Conservation (phyloP, 2,329 filamentous ascomycete genomes). For the Plenodomus tracheiphilus region DNA sequence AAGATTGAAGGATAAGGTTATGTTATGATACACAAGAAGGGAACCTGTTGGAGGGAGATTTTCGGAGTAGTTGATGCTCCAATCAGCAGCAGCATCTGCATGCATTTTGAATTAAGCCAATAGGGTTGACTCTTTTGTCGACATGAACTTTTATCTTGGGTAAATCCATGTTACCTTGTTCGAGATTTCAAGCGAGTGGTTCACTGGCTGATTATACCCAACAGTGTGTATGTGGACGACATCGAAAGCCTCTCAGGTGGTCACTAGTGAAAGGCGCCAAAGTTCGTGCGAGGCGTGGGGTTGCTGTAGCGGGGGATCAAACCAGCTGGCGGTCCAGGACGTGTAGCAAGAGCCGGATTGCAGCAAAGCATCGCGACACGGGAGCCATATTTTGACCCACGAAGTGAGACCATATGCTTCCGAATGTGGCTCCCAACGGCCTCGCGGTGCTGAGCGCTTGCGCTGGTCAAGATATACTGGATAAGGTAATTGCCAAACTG, state of each 20-base stretch:
- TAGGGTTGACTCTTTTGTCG: constrained; percentile 31
- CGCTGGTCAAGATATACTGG: constrained; percentile 93
- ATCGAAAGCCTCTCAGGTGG: constrained; percentile 12
- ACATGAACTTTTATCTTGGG: constrained; percentile 35
- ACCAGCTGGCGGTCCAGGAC: constrained; percentile 81
- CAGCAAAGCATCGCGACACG: constrained; percentile 98
- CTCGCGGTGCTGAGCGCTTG: constrained; percentile 84
- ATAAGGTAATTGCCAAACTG: constrained; percentile 99
- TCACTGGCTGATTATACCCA: constrained; percentile 35
- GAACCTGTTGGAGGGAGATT: constrained; percentile 24
- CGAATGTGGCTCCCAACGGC: constrained; percentile 89
- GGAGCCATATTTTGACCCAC: constrained; percentile 97
- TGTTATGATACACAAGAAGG: constrained; percentile 40
- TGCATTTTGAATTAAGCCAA: constrained; percentile 37
- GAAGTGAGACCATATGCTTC: constrained; percentile 99
- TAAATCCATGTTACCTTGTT: constrained; percentile 39
- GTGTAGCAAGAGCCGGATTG: constrained; percentile 86
- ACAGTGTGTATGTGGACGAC: constrained; percentile 25
- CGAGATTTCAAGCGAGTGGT: constrained; percentile 36
- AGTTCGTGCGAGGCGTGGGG: constrained; percentile 30
- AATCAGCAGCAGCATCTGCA: constrained; percentile 28
- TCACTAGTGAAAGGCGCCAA: constrained; percentile 34
- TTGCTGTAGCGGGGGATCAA: constrained; percentile 44
- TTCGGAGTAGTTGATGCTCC: constrained; percentile 31
- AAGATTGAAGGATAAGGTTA: constrained; percentile 16